Evolutionary conservation across 2,329 filamentous ascomycete genomes (phyloP).

Genomic region (Trichoderma pleuroti): DNA sequence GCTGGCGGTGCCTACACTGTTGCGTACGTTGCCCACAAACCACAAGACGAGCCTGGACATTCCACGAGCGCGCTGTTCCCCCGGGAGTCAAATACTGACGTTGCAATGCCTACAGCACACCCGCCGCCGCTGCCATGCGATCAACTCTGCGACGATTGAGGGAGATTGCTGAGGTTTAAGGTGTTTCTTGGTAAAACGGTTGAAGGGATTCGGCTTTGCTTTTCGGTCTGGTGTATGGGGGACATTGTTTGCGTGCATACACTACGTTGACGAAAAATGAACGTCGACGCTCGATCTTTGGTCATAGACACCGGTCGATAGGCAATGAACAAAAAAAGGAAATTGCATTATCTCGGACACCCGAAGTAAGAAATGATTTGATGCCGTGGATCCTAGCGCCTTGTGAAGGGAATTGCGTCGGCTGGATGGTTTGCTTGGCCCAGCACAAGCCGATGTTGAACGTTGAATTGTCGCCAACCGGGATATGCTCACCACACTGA

Average conservation of each 20-base stretch:
- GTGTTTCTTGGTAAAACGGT: conserved; percentile 30
- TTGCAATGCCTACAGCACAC: conserved; percentile 59
- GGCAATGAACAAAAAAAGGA: conserved; percentile 40
- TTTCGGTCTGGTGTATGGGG: conserved; percentile 47
- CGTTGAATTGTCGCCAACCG: not conserved
- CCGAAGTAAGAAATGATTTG: not conserved
- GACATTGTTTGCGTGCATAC: conserved; percentile 43
- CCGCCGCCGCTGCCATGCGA: conserved; percentile 88
- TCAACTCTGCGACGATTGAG: conserved; percentile 96
- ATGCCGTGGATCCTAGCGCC: not conserved
- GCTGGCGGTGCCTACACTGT: conserved; percentile 82
- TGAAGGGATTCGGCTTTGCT: conserved; percentile 40
- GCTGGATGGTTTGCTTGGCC: not conserved
- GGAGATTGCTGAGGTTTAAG: conserved; percentile 94
- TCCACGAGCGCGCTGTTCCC: not conserved
- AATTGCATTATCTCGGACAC: conserved; percentile 34
- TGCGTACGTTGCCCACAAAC: conserved; percentile 67
- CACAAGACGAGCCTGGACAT: not conserved
- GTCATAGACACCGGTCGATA: conserved; percentile 42
- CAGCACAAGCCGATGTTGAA: not conserved
- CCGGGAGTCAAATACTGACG: conserved; percentile 27
- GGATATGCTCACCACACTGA: not conserved
- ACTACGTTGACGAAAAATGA: conserved; percentile 41
- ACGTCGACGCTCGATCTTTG: conserved; percentile 41
- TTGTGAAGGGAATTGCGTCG: not conserved